Evolutionary conservation across 345 rosid species (phyloP).

Genomic region (Xanthoceras sorbifolium): DNA sequence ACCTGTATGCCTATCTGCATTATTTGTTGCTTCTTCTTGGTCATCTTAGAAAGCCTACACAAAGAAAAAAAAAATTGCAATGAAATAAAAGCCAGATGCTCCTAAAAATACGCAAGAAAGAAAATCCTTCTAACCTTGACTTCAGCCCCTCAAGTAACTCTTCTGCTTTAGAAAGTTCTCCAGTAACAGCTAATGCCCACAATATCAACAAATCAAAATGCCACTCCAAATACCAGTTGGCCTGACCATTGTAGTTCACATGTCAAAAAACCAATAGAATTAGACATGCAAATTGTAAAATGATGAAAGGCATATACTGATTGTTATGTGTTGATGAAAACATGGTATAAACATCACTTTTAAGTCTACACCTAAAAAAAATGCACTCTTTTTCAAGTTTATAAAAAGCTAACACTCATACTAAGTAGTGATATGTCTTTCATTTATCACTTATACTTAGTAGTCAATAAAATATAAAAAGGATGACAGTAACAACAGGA

Average conservation of each 20-base stretch:
- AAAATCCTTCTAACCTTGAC: conserved; percentile 49
- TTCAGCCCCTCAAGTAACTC: conserved; percentile 67
- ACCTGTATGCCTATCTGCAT: conserved; percentile 77
- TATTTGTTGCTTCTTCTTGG: conserved; percentile 69
- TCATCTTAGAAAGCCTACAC: conserved; percentile 62
- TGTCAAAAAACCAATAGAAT: background rate
- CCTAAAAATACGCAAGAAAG: conserved; percentile 16
- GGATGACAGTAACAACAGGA: background rate
- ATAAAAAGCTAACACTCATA: background rate
- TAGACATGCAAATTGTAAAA: background rate
- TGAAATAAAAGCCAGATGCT: conserved; percentile 6
- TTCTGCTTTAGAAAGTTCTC: conserved; percentile 67
- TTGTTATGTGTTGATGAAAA: background rate
- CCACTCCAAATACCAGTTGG: conserved; percentile 75
- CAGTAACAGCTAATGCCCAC: conserved; percentile 75
- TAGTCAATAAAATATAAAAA: background rate
- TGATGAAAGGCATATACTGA: background rate
- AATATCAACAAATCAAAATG: conserved; percentile 75
- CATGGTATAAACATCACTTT: background rate
- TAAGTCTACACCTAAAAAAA: conserved; percentile 2
- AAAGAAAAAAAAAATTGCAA: conserved; percentile 21
- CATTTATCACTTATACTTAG: background rate
- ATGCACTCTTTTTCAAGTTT: background rate
- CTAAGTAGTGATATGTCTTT: background rate
- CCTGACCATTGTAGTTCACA: conserved; percentile 39